These are phyloP conservation scores for Microsporum canis DNA, from an alignment of 2,329 filamentous ascomycete genomes.

Conservation along the genomic window DNA sequence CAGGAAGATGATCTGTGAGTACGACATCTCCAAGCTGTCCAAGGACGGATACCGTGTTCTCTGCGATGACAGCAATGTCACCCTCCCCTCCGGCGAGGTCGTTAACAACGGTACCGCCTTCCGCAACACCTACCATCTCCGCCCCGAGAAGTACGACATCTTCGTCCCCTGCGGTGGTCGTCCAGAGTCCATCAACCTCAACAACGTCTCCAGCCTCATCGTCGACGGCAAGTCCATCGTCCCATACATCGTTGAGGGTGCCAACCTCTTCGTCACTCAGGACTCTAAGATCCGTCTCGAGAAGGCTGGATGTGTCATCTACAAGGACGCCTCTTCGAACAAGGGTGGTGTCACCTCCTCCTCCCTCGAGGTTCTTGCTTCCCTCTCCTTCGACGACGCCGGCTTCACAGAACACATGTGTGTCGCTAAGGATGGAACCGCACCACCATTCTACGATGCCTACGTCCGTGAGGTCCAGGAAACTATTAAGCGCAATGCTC, in stretches of 20 bases:
- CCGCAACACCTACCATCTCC: slow-evolving; percentile 94
- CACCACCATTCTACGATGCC: slow-evolving; percentile 79
- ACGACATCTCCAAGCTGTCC: slow-evolving; percentile 75
- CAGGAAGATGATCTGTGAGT: slow-evolving; percentile 81
- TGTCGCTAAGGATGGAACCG: slow-evolving; percentile 60
- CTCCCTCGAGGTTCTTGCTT: slow-evolving; percentile 88
- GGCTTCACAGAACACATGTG: slow-evolving; percentile 93
- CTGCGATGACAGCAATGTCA: slow-evolving; percentile 80
- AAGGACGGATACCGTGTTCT: slow-evolving; percentile 80
- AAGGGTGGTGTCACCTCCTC: slow-evolving; percentile 98
- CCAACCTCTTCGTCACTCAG: slow-evolving; percentile 97
- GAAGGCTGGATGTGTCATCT: slow-evolving; percentile 85
- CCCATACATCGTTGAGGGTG: slow-evolving; percentile 93
- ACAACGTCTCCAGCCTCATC: slow-evolving; percentile 77
- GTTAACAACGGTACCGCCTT: slow-evolving; percentile 87
- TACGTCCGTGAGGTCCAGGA: slow-evolving; percentile 89
- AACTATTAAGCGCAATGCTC: slow-evolving; percentile 81
- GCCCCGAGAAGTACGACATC: slow-evolving; percentile 62
- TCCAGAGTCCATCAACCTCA: slow-evolving; percentile 90
- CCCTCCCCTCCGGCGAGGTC: slow-evolving; percentile 74
- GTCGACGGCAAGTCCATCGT: slow-evolving; percentile 76
- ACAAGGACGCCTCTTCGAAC: slow-evolving; percentile 97
- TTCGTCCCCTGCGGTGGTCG: slow-evolving; percentile 96
- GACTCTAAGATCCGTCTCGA: slow-evolving; percentile 93
- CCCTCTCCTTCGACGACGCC: slow-evolving; percentile 82